phyloP scores from a whole-genome alignment of 1,284 basidiomycete genomes.

The Takashimella koratensis region DNA sequence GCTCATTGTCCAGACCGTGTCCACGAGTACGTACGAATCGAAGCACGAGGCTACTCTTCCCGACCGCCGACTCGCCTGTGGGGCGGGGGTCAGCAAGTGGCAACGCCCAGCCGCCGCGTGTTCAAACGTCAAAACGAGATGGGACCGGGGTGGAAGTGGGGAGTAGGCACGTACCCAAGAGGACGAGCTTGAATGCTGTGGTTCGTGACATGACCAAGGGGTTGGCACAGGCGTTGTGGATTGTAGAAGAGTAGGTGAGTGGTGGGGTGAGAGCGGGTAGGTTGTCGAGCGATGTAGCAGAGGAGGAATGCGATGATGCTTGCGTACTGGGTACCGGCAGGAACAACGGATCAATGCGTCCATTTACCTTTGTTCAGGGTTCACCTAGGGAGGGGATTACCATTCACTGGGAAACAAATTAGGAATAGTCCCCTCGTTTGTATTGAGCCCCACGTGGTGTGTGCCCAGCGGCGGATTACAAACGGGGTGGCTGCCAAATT shows the following conservation, averaged over 20 bases:
- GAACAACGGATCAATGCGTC: too few species aligned
- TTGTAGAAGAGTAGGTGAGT: not conserved
- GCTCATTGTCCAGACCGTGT: not conserved
- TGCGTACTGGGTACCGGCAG: too few species aligned
- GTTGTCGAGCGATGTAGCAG: not conserved
- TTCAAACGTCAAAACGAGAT: not conserved
- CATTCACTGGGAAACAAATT: too few species aligned
- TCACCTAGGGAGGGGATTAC: too few species aligned
- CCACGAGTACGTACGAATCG: constrained; percentile 67
- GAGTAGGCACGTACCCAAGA: constrained; percentile 61
- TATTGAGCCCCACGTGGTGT: too few species aligned
- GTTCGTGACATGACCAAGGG: constrained; percentile 46
- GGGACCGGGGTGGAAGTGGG: constrained; percentile 18
- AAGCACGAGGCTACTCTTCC: constrained; percentile 92
- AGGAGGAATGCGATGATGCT: constrained; percentile 3
- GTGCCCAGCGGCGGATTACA: too few species aligned
- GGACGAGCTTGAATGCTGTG: constrained; percentile 67
- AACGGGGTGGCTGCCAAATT: too few species aligned
- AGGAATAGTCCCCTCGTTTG: too few species aligned
- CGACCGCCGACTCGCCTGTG: constrained; percentile 90
- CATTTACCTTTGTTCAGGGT: too few species aligned
- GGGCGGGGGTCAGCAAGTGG: too few species aligned
- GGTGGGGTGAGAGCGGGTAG: constrained; percentile 1
- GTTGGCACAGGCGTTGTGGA: too few species aligned
- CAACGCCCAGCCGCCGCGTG: not conserved